Evolutionary conservation across 352 stramenopile species (phyloP), one percentile per base, ranked within the genome.

Genomic region (Phytophthora pistaciae): DNA sequence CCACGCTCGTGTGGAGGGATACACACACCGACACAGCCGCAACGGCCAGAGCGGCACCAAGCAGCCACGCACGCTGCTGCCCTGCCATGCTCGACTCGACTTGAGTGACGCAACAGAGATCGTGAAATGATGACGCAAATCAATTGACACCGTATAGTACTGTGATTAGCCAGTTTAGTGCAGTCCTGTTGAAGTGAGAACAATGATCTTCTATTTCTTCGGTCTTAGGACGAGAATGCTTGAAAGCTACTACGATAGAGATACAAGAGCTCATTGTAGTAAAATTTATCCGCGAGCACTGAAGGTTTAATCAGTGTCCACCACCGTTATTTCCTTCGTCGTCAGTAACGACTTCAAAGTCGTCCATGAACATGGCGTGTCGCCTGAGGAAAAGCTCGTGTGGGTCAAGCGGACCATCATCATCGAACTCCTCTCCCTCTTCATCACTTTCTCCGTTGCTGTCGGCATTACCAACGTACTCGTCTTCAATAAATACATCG

Each of bases 11-110:
- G 31, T 79, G 21, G 18, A 84, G 44, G 23, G 75, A 68, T 14
- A 78, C 21, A 49, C 81, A 88, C 25, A 68, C 56, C 10, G 79
- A 79, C 20, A 77, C 40, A 31, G 64, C 56, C 5, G 70, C 79
- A 2, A 84, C 68, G 4, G 72, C 58, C 16, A 85, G 58, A n/a
- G 77, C 74, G 31, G 77, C 31, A 23, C 60, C 60, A 50, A 79
- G 56, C 38, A 78, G 36, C 76, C 80, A 87, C 61, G 70, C 73
- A 5, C 49, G 54, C 38, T 76, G 52, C 40, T 67, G 55, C 7
- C 33, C 46, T 46, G 27, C 40, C 71, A 75, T 75, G 29, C 16
- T 64, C 16, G 38, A 40, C 56, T 56, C 18, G 29, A 8, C 29
- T 36, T 36, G 29, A 36, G 29, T 36, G 29, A 36, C 31, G 9